Evolutionary conservation across 2,329 filamentous ascomycete species (phyloP).

Genomic region (Capronia coronata): DNA sequence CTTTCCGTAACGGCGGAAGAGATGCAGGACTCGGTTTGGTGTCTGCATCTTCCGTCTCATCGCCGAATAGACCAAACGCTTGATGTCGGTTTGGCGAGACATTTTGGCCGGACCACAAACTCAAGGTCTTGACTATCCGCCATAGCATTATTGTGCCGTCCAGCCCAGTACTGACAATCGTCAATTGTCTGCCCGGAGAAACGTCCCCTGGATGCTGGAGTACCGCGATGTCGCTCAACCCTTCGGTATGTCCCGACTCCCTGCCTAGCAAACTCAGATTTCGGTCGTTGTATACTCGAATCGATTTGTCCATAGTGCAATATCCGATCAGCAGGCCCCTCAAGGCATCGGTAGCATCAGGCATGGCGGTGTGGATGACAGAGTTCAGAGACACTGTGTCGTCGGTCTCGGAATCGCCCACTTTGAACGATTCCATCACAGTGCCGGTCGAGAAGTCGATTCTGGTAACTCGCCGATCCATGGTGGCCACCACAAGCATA

Average conservation of each 20-base stretch:
- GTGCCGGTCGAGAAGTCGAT: constrained; percentile 62
- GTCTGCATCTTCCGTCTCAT: constrained; percentile 37
- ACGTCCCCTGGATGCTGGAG: constrained; percentile 50
- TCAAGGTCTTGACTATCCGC: constrained; percentile 37
- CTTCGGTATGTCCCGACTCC: constrained; percentile 93
- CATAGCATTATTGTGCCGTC: constrained; percentile 83
- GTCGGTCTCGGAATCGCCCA: constrained; percentile 68
- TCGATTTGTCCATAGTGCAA: constrained; percentile 92
- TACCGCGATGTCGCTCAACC: constrained; percentile 77
- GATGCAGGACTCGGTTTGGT: constrained; percentile 48
- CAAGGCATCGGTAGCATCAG: constrained; percentile 34
- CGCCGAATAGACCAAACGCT: constrained; percentile 26
- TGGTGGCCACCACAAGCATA: constrained; percentile 53
- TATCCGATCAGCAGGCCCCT: constrained; percentile 69
- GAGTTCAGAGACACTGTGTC: constrained; percentile 81
- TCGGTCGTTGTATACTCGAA: constrained; percentile 77
- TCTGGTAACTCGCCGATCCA: constrained; percentile 55
- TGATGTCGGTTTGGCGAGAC: constrained; percentile 28
- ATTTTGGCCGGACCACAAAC: constrained; percentile 32
- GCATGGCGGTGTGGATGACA: constrained; percentile 54
- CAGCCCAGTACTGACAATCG: constrained; percentile 65
- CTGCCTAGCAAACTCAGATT: constrained; percentile 71
- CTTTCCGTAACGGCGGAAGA: constrained; percentile 70
- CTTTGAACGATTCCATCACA: constrained; percentile 68
- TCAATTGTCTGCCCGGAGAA: constrained; percentile 42